These are phyloP conservation scores for Periconia macrospinosa DNA, from an alignment of 2,329 filamentous ascomycete genomes.

Conservation along the genomic window DNA sequence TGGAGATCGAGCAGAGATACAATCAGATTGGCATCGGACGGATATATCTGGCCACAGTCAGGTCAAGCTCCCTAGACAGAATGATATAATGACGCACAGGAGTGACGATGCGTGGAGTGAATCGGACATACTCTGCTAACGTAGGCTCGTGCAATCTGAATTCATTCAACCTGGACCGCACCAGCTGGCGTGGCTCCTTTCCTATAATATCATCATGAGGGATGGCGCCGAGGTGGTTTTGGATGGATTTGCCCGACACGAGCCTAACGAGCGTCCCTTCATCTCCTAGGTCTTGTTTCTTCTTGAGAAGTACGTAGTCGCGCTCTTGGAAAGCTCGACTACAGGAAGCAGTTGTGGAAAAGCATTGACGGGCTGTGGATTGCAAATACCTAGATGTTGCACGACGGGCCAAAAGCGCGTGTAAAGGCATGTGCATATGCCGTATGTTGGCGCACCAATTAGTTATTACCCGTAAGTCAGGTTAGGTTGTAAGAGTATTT, in stretches of 20 bases:
- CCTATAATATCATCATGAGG: slow-evolving; percentile 65
- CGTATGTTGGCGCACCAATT: slow-evolving; percentile 3
- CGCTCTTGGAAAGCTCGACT: slow-evolving; percentile 37
- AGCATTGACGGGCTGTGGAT: slow-evolving; percentile 11
- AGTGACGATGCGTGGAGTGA: slow-evolving; percentile 71
- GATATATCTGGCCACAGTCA: slow-evolving; percentile 63
- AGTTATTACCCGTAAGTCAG: neutral
- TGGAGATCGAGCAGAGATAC: slow-evolving; percentile 77
- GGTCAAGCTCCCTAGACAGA: neutral
- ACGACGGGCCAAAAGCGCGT: neutral
- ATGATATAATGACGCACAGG: slow-evolving; percentile 56
- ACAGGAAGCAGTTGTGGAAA: slow-evolving; percentile 20
- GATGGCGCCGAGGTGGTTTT: slow-evolving; percentile 54
- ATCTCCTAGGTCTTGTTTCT: slow-evolving; percentile 37
- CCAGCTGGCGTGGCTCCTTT: slow-evolving; percentile 59
- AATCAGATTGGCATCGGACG: slow-evolving; percentile 73
- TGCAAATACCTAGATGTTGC: neutral
- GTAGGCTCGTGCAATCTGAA: slow-evolving; percentile 67
- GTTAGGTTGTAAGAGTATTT: too few relatives aligned
- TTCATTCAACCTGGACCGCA: slow-evolving; percentile 55
- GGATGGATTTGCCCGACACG: slow-evolving; percentile 30
- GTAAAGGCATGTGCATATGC: neutral
- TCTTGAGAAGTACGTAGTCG: slow-evolving; percentile 47
- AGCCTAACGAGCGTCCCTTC: slow-evolving; percentile 47
- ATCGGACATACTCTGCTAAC: slow-evolving; percentile 71